Conservation (phyloP, 768 basidiomycete genomes). For the Phallus indusiatus region DNA sequence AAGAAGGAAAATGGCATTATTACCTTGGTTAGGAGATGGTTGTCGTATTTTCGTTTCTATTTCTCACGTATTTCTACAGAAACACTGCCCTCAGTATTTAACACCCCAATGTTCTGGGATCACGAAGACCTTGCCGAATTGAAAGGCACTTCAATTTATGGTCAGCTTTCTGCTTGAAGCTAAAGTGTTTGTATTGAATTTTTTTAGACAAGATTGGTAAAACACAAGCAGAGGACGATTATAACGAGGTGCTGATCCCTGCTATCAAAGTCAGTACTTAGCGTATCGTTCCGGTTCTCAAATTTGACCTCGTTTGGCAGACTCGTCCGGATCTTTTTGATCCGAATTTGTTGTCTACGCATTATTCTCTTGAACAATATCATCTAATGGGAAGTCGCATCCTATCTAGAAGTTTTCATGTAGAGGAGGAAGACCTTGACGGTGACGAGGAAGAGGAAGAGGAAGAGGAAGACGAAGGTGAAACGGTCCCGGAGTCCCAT, state of each 20-base stretch:
- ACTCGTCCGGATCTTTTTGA: conserved; percentile 67
- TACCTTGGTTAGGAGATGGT: conserved; percentile 52
- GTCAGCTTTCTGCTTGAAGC: conserved; percentile 29
- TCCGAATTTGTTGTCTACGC: conserved; percentile 27
- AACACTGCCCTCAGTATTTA: conserved; percentile 61
- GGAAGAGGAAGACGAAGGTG: conserved; percentile 15
- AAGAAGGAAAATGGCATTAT: conserved; percentile 53
- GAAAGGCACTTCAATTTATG: conserved; percentile 77
- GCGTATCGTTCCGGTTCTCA: neutral
- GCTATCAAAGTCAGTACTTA: conserved; percentile 48
- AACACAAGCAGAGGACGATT: conserved; percentile 70
- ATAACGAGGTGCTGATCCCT: conserved; percentile 54
- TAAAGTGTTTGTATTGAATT: neutral
- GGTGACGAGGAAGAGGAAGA: conserved; percentile 17
- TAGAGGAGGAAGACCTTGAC: conserved; percentile 45
- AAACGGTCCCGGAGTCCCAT: conserved; percentile 4
- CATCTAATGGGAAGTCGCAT: conserved; percentile 90
- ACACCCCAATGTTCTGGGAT: conserved; percentile 94
- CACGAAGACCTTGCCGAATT: conserved; percentile 64
- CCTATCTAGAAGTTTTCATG: conserved; percentile 84
- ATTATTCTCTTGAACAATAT: conserved; percentile 65
- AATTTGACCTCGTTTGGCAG: conserved; percentile 26
- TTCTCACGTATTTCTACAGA: conserved; percentile 26
- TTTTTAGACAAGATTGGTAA: conserved; percentile 76
- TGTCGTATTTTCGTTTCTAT: neutral